Evolutionary conservation across 2,329 filamentous ascomycete species (phyloP), one percentile per base, ranked within the genome.

Genomic region (Trichophyton rubrum): DNA sequence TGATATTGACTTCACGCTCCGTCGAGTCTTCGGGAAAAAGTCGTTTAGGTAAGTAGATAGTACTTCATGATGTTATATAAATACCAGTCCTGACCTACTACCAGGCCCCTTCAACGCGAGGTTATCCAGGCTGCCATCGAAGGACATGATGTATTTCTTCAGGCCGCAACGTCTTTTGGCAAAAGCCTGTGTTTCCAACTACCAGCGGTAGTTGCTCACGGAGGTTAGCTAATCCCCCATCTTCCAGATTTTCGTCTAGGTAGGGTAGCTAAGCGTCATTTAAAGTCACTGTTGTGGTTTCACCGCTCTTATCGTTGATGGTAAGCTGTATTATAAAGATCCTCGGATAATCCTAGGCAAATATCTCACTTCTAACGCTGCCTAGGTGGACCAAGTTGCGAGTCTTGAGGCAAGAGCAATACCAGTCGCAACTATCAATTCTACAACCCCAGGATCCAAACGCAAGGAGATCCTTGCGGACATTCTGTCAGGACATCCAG

Each of bases 171-270:
- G 3, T 79, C 77, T 0, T 96, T 96, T 63, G 93, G 93, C 45
- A 99, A 99, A 71, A 97, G 92, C 1, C 79, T 99, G 2, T 99
- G 93, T 72, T 99, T 97, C 71, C 95, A 99, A 72, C 77, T 99
- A 9, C 95, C 93, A 13, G 89, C 93, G 1, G 85, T 96, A 35
- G 85, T 96, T 61, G 87, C 92, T 68, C 84, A 86, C 72, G 92
- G 92, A 65, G 90, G 88, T 90, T 76, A 69, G 85, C 27, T 81
- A 38, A 20, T 11, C 13, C 27, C 35, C 13, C 20, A 13, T 15
- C 2, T 47, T 55, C 57, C 53, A 60, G 8, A 15, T 40, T 8
- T 40, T 41, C 27, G 6, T 30, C 27, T 30, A 30, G 6, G 6
- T 24, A 6, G 11, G 17, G 47, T 11, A 2, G n/a, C 35, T 17